Evolutionary conservation across 2,329 filamentous ascomycete species (phyloP).

Genomic region (Aspergillus pseudoviridinutans): DNA sequence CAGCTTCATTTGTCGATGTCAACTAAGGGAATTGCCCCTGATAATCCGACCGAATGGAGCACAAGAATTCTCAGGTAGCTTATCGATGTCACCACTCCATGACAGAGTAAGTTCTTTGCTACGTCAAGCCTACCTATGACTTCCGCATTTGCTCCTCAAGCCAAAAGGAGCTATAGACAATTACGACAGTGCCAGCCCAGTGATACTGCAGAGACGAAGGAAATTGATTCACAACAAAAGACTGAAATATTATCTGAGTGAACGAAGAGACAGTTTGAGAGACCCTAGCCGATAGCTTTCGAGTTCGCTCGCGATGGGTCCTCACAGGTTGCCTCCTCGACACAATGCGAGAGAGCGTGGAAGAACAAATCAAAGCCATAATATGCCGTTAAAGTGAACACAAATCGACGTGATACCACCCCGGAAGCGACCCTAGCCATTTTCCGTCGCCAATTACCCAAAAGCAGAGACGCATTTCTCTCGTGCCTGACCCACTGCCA

Average conservation of each 20-base stretch:
- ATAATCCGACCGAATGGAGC: neutral
- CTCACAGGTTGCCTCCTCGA: neutral
- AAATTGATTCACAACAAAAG: neutral
- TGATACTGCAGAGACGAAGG: neutral
- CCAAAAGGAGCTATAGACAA: neutral
- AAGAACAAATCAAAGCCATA: neutral
- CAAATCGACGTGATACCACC: slow-evolving; percentile 42
- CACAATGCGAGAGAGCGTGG: slow-evolving; percentile 8
- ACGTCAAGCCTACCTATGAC: no score
- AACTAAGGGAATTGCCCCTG: neutral
- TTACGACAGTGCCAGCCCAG: neutral
- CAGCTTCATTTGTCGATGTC: neutral
- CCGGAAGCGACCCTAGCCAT: slow-evolving; percentile 47
- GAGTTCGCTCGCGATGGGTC: neutral
- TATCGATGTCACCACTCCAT: neutral
- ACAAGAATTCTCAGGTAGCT: neutral
- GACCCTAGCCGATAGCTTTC: neutral
- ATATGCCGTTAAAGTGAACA: slow-evolving; percentile 17
- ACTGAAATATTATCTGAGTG: neutral
- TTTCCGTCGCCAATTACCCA: slow-evolving; percentile 37
- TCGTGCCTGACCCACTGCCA: slow-evolving; percentile 7
- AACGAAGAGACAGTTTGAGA: neutral
- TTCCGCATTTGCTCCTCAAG: neutral
- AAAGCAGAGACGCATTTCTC: slow-evolving; percentile 10
- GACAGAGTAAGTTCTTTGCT: neutral